Evolutionary conservation across 352 stramenopile species (phyloP), one percentile per base, ranked within the genome.

Genomic region (Thraustotheca clavata): DNA sequence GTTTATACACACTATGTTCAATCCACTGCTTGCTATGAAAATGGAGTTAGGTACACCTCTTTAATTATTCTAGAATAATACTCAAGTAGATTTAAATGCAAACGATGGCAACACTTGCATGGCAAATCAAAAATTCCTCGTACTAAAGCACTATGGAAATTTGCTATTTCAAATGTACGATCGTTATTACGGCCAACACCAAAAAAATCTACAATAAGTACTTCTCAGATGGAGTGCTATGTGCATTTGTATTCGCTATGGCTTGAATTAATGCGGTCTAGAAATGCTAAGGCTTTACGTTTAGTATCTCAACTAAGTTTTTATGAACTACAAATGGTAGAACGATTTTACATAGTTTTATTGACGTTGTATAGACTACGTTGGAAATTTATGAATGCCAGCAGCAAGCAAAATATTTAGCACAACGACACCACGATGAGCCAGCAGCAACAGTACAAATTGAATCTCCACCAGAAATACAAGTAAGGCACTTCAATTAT

Each of bases 301-400:
- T 22, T 61, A 0, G 24, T 61, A 20, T 9, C 29, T 20, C 5
- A 2, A 18, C 20, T 61, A 16, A 61, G 35, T 49, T 14, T 36
- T 8, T 49, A 49, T 20, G 52, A 61, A 29, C 29, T 61, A 29
- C 52, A 61, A 38, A 34, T 61, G 22, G 52, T 61, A 59, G 6
- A 35, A 6, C 8, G 6, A 36, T 59, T 47, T n/a, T 4, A 47
- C 39, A 47, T 43, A 20, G 16, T 16, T 43, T 43, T 52, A 52
- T 9, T 52, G 43, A 33, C 39, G 39, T n/a, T n/a, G 4, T 24
- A 47, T 24, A 52, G 43, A 52, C 11, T 3, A 14, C 43, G 14
- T 31, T 6, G 11, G 43, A 52, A 31, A 52, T 52, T 7, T 52
- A 20, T 31, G 43, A 52, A 18, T 26, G 43, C 43, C 43, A 52